Conservation (phyloP, 1,139 yeast species). For the Protomyces pachydermus region DNA sequence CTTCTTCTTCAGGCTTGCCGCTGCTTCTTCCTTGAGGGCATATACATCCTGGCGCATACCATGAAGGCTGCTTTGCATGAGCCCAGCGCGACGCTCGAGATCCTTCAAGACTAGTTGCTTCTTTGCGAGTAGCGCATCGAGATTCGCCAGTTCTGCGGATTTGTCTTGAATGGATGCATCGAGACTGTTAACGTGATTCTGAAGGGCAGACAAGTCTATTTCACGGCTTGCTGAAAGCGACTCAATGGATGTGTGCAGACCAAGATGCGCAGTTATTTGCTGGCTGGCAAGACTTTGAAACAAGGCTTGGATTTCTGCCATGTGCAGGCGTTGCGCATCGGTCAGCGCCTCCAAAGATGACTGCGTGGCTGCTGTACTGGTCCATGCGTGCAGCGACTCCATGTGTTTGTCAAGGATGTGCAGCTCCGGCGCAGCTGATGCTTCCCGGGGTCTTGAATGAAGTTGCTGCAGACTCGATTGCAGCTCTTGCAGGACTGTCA, state of each 20-base stretch:
- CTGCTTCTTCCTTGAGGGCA: not conserved
- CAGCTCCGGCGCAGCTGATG: not conserved
- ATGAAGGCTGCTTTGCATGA: not conserved
- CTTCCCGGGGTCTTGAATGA: not conserved
- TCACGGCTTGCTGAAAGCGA: not conserved
- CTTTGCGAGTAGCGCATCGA: not conserved
- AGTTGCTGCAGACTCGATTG: not conserved
- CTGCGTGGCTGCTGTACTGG: not conserved
- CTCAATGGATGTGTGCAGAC: not conserved
- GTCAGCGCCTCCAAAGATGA: not conserved
- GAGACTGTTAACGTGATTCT: not conserved
- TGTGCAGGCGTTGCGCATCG: not conserved
- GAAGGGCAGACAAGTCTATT: not conserved
- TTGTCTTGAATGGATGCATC: not conserved
- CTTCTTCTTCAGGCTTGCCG: conserved; percentile 1
- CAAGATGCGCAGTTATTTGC: not conserved
- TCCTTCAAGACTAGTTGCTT: not conserved
- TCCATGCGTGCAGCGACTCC: not conserved
- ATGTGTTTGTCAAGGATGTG: not conserved
- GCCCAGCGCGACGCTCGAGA: conserved; percentile 8
- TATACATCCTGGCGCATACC: not conserved
- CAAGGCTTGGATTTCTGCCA: not conserved
- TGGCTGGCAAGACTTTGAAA: not conserved
- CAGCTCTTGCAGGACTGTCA: not conserved
- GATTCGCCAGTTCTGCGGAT: not conserved